Evolutionary conservation across 768 basidiomycete species (phyloP).

Genomic region (Rhizopogon sp.): DNA sequence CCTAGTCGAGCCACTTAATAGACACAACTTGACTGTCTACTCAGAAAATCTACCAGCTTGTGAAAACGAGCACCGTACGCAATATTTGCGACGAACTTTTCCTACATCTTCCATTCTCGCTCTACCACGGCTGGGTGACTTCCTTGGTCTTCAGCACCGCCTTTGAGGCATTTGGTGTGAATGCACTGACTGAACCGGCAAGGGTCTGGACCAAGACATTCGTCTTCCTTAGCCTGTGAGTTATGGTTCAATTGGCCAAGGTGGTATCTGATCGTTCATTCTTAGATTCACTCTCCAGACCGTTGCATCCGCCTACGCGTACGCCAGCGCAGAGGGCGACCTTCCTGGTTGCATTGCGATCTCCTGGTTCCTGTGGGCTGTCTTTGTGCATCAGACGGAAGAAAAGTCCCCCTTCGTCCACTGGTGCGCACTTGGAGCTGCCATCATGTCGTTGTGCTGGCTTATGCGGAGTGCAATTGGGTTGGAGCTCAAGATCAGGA

Average conservation of each 20-base stretch:
- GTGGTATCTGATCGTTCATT: background rate
- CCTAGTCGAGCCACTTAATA: constrained; percentile 28
- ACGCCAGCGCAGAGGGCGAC: constrained; percentile 59
- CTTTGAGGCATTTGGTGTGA: constrained; percentile 58
- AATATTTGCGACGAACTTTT: constrained; percentile 54
- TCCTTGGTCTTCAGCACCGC: constrained; percentile 47
- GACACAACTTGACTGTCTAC: constrained; percentile 27
- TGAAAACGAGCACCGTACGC: constrained; percentile 51
- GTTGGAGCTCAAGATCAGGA: constrained; percentile 29
- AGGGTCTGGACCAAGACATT: constrained; percentile 58
- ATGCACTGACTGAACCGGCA: constrained; percentile 46
- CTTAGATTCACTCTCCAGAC: constrained; percentile 50
- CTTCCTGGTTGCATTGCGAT: constrained; percentile 65
- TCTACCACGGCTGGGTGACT: constrained; percentile 62
- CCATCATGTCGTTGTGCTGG: constrained; percentile 59
- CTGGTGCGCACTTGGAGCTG: constrained; percentile 61
- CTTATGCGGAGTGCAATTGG: constrained; percentile 52
- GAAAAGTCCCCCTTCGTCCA: constrained; percentile 51
- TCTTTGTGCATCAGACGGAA: constrained; percentile 48
- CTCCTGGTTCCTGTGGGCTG: constrained; percentile 60
- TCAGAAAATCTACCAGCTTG: constrained; percentile 60
- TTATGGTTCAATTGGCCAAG: background rate
- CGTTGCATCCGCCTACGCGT: constrained; percentile 60
- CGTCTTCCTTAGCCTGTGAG: constrained; percentile 55
- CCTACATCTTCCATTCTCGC: constrained; percentile 68